Percentiles rank a stretch among this genome's conserved stretches.
Evolutionary conservation across 2,329 filamentous ascomycete genomes (phyloP).

Genomic region (Sporothrix protearum): DNA sequence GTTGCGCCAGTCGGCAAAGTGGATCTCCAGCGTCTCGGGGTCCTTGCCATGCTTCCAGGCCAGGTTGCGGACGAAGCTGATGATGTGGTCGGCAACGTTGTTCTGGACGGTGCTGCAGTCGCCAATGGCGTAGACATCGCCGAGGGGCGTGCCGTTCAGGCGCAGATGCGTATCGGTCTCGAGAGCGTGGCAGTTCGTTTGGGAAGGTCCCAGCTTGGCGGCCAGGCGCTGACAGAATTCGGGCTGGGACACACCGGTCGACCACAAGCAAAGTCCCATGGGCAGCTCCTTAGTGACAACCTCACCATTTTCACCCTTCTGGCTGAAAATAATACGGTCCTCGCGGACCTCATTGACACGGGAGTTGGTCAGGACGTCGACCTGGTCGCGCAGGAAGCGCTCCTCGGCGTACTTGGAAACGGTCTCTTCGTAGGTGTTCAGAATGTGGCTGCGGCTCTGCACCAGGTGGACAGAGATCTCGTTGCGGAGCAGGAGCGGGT

Average conservation of each 20-base stretch:
- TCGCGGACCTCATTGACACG: slow-evolving; percentile 82
- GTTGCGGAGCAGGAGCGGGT: slow-evolving; percentile 87
- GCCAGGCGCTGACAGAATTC: slow-evolving; percentile 74
- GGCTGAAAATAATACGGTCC: slow-evolving; percentile 85
- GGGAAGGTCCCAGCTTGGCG: slow-evolving; percentile 64
- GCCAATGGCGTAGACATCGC: slow-evolving; percentile 93
- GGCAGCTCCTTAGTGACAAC: slow-evolving; percentile 87
- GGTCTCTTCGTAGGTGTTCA: slow-evolving; percentile 97
- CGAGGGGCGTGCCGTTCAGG: slow-evolving; percentile 79
- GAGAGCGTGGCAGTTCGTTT: slow-evolving; percentile 86
- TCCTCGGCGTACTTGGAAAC: slow-evolving; percentile 89
- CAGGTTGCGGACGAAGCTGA: slow-evolving; percentile 81
- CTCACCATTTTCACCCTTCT: slow-evolving; percentile 66
- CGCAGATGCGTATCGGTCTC: slow-evolving; percentile 94
- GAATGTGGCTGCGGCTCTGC: slow-evolving; percentile 87
- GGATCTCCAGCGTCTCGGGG: slow-evolving; percentile 80
- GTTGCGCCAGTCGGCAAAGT: slow-evolving; percentile 81
- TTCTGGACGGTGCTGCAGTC: slow-evolving; percentile 97
- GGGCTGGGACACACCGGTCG: slow-evolving; percentile 87
- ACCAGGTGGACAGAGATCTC: slow-evolving; percentile 98
- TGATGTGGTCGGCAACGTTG: slow-evolving; percentile 87
- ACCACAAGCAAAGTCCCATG: slow-evolving; percentile 96
- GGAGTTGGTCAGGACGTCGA: slow-evolving; percentile 88
- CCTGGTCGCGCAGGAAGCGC: slow-evolving; percentile 83
- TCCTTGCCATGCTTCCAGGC: slow-evolving; percentile 91